These are phyloP conservation scores for Quercus engelmannii DNA, from an alignment of 306 rosid species.

Conservation along the genomic window DNA sequence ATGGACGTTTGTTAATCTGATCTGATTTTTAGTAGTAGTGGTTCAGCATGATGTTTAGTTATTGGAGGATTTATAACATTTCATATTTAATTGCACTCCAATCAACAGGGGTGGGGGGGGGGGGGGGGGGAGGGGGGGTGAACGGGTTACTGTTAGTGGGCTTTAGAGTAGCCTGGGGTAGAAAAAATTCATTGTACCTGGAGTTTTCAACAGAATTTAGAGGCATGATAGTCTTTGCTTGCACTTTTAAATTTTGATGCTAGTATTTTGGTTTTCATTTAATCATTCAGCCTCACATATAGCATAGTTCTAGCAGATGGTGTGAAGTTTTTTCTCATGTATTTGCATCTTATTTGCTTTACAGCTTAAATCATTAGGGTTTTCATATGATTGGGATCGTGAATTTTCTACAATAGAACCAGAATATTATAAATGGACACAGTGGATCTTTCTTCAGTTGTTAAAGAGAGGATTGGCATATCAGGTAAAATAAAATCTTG, in stretches of 20 bases:
- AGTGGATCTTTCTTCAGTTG: slow-evolving; percentile 95
- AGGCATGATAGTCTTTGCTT: neutral
- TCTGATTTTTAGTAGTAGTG: neutral
- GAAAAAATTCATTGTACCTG: neutral
- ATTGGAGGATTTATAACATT: neutral
- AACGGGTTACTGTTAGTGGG: slow-evolving; percentile 1
- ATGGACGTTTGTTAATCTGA: neutral
- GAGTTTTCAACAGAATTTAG: neutral
- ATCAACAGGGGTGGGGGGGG: neutral
- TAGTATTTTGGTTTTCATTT: neutral
- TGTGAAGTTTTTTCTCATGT: slow-evolving; percentile 17
- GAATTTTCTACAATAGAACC: slow-evolving; percentile 95
- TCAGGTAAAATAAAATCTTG: slow-evolving; percentile 57
- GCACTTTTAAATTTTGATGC: neutral
- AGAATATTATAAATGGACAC: slow-evolving; percentile 94
- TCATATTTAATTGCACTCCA: slow-evolving; percentile 4
- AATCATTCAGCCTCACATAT: neutral
- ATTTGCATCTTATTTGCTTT: slow-evolving; percentile 28
- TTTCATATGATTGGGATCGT: slow-evolving; percentile 97
- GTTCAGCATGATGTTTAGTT: slow-evolving; percentile 12
- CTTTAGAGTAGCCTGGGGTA: slow-evolving; percentile 1
- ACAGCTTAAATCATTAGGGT: slow-evolving; percentile 92
- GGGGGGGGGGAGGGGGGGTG: neutral
- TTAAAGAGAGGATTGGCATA: slow-evolving; percentile 91
- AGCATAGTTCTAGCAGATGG: slow-evolving; percentile 12